Evolutionary conservation across 164 flowering plant genomes (phyloP), one percentile per base, ranked within the genome.

Genomic region (Macadamia integrifolia): DNA sequence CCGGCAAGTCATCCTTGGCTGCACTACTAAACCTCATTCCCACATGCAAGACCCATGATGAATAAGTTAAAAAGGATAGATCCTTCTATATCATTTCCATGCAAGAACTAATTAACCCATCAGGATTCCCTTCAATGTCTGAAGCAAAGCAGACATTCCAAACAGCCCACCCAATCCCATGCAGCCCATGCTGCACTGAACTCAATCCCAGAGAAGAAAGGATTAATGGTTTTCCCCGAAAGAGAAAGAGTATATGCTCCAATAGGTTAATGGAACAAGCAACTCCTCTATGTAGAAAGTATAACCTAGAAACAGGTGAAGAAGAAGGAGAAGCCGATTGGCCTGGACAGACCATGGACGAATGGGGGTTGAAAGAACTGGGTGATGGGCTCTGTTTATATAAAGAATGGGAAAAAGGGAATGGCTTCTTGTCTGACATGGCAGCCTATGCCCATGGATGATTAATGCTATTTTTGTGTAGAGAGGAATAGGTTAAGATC

Each of bases 1-100:
- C 72, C 88, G 88, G 88, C 88, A 85, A 85, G 85, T 85, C 88
- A 85, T 85, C 86, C 88, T 85, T 85, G 88, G 88, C 88, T 85
- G 81, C 86, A 81, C 68, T 67, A 67, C 68, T 59, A 43, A 61
- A 62, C 72, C 80, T 81, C 82, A 66, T 68, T 8, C 68, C 74
- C 80, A 75, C 83, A 83, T 80, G 86, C 76, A 75, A 81, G 82
- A 76, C 71, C 83, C 59, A 61, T 62, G 83, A 85, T 82, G 88
- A 85, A 69, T 32, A 31, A 32, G 64, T 6, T 31, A 46, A 13
- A 32, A 69, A 59, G 31, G 3, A 58, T 23, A 58, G 31, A 30
- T 15, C 61, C 61, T 1, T 23, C 23, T 23, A 23, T 23, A 23
- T 23, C 23, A 23, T 23, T 23, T 23, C 23, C 23, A 58, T 58